These are phyloP conservation scores for Pythium phragmitis DNA, from an alignment of 352 stramenopile species.

Conservation along the genomic window DNA sequence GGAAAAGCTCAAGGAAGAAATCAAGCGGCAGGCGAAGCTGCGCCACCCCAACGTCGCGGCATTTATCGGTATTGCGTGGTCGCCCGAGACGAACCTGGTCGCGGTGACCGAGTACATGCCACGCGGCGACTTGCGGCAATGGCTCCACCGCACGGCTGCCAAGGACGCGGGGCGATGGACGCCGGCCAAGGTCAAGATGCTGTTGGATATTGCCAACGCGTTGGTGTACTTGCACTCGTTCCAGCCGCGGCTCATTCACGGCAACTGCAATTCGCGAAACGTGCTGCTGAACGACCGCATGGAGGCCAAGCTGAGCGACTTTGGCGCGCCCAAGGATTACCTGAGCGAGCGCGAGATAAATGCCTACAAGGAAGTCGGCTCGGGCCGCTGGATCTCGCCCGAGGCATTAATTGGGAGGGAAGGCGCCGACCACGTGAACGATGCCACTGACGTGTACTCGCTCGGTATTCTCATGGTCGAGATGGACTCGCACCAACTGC, in stretches of 20 bases:
- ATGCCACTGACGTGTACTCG: constrained; percentile 66
- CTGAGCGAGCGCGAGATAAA: constrained; percentile 60
- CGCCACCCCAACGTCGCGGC: constrained; percentile 62
- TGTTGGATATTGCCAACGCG: constrained; percentile 61
- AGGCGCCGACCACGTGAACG: constrained; percentile 32
- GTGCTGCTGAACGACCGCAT: constrained; percentile 56
- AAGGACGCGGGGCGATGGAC: constrained; percentile 50
- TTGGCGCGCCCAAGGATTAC: constrained; percentile 51
- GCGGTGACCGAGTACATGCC: constrained; percentile 76
- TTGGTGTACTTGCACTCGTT: constrained; percentile 70
- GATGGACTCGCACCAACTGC: constrained; percentile 68
- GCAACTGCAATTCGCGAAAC: constrained; percentile 69
- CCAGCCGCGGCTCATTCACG: constrained; percentile 50
- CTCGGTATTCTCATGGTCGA: constrained; percentile 70
- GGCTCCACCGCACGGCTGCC: constrained; percentile 49
- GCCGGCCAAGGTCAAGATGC: constrained; percentile 54
- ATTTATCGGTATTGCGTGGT: constrained; percentile 76
- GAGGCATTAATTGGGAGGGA: constrained; percentile 62
- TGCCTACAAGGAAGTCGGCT: constrained; percentile 65
- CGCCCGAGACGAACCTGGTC: constrained; percentile 58
- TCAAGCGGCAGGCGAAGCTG: constrained; percentile 58
- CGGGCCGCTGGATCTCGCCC: constrained; percentile 66
- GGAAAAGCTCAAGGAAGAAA: constrained; percentile 65
- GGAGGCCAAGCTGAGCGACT: constrained; percentile 68
- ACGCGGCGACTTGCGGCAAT: constrained; percentile 65